Evolutionary conservation across 257 asterid genomes (phyloP).

Genomic region (Nicotiana benthamiana): DNA sequence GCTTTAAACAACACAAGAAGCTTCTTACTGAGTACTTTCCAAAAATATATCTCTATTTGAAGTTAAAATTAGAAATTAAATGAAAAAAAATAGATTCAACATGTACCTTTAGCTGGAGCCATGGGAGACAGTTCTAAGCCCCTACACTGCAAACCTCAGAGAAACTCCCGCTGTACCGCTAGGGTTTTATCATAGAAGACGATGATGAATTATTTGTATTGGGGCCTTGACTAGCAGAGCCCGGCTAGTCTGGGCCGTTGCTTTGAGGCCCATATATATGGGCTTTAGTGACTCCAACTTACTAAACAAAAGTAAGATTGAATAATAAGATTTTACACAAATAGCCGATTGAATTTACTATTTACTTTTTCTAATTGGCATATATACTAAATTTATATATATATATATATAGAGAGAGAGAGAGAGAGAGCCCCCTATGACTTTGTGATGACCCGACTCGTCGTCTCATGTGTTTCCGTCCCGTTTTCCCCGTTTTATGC

Average conservation of each 20-base stretch:
- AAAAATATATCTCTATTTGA: neutral
- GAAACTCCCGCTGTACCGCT: neutral
- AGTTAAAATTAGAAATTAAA: neutral
- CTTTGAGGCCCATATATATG: neutral
- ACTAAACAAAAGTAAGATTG: neutral
- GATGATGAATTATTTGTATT: neutral
- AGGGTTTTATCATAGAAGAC: neutral
- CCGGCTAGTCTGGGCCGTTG: neutral
- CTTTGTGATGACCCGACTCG: too few relatives aligned
- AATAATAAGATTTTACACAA: too few relatives aligned
- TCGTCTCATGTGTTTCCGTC: too few relatives aligned
- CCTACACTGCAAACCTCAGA: neutral
- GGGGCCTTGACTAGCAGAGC: neutral
- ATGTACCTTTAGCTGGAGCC: slow-evolving; percentile 3
- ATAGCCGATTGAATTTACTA: too few relatives aligned
- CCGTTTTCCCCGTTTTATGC: too few relatives aligned
- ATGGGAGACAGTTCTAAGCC: neutral
- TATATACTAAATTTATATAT: too few relatives aligned
- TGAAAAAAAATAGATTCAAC: neutral
- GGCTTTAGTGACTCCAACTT: neutral
- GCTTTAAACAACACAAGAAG: neutral
- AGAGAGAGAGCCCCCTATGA: too few relatives aligned
- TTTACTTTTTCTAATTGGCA: too few relatives aligned
- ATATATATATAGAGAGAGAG: too few relatives aligned
- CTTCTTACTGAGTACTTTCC: neutral